Evolutionary conservation across 805 yeast species (phyloP).

Genomic region (Myxozyma geophila): DNA sequence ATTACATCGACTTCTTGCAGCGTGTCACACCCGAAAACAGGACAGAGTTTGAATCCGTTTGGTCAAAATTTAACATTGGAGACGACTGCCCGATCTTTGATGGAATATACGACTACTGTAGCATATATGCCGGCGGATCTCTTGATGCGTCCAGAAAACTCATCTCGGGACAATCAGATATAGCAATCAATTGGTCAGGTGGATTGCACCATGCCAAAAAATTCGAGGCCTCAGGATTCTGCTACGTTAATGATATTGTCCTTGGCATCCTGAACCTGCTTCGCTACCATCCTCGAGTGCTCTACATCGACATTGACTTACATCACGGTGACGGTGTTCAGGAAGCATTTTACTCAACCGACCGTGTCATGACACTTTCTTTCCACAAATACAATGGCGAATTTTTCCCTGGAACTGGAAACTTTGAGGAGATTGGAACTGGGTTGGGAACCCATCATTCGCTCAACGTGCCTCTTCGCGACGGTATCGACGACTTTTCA

Average conservation of each 20-base stretch:
- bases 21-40: constrained; percentile 38
- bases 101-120: constrained; percentile 74
- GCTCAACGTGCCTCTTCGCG: constrained; percentile 83
- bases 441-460: constrained; percentile 80
- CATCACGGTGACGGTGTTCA: constrained; percentile 97
- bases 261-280: constrained; percentile 78
- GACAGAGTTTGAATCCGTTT: constrained; percentile 39
- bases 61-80: constrained; percentile 82
- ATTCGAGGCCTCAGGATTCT: constrained; percentile 86
- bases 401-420: constrained; percentile 93
- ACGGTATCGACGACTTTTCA: constrained; percentile 91
- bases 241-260: constrained; percentile 89
- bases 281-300: constrained; percentile 81
- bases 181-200: constrained; percentile 92
- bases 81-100: constrained; percentile 89
- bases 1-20: constrained; percentile 77
- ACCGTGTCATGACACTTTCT: constrained; percentile 86
- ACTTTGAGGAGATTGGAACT: constrained; percentile 79
- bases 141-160: constrained; percentile 87
- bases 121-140: constrained; percentile 86
- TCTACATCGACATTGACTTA: constrained; percentile 86
- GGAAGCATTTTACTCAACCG: constrained; percentile 90
- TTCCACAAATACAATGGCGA: constrained; percentile 90
- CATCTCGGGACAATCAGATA: constrained; percentile 80
- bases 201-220: constrained; percentile 94